These are phyloP conservation scores for Monilinia fructicola DNA, from an alignment of 2,329 filamentous ascomycete genomes.

Conservation along the genomic window DNA sequence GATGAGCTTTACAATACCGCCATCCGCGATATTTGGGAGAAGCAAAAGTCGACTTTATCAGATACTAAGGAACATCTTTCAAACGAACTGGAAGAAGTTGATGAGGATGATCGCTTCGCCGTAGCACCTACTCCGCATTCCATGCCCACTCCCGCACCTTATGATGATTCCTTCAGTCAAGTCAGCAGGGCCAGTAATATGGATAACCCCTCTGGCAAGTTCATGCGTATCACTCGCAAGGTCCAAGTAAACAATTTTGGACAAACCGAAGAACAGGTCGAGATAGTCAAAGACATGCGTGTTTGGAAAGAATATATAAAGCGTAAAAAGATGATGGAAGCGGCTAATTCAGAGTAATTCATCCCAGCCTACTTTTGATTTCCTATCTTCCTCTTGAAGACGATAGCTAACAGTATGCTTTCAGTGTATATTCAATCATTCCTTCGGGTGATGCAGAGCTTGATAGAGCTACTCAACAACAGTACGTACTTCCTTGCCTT, in stretches of 20 bases:
- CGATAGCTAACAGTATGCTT: conserved; percentile 26
- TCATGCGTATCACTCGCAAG: conserved; percentile 72
- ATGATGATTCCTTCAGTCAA: conserved; percentile 79
- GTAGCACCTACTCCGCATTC: conserved; percentile 63
- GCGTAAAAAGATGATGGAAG: conserved; percentile 52
- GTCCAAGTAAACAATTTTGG: conserved; percentile 59
- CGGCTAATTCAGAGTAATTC: conserved; percentile 61
- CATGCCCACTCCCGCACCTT: conserved; percentile 58
- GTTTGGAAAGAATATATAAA: conserved; percentile 89
- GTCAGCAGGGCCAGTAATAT: conserved; percentile 64
- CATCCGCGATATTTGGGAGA: conserved; percentile 89
- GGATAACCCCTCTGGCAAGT: conserved; percentile 65
- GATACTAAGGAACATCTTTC: conserved; percentile 68
- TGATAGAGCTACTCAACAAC: conserved; percentile 60
- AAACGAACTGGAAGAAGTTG: conserved; percentile 46
- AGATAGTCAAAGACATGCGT: conserved; percentile 72
- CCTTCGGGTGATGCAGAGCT: conserved; percentile 66
- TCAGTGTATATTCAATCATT: conserved; percentile 57
- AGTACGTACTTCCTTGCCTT: conserved; percentile 44
- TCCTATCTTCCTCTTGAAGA: not conserved
- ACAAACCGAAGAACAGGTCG: conserved; percentile 58
- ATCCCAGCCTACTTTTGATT: not conserved
- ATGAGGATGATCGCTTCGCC: conserved; percentile 56
- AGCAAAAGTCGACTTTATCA: conserved; percentile 76
- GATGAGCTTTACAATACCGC: conserved; percentile 89